Percentiles rank a stretch among this genome's conserved stretches.
These are phyloP conservation scores for Zygosaccharomyces bisporus DNA, from an alignment of 805 yeast species.

Conservation along the genomic window DNA sequence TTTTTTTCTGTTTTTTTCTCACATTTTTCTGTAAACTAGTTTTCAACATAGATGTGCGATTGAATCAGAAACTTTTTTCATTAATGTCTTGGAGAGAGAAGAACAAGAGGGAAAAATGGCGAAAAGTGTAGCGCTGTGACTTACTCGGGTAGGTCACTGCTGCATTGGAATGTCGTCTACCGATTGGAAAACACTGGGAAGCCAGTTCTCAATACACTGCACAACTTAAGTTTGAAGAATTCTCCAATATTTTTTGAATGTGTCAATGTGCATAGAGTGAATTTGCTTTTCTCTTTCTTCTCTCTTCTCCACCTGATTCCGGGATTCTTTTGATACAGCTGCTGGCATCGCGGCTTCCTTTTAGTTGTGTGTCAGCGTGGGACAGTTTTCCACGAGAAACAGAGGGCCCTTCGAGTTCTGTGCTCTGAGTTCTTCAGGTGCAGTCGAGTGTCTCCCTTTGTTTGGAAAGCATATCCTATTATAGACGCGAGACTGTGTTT, in stretches of 20 bases:
- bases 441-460: not conserved
- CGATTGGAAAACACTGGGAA: no score
- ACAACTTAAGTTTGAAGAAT: slow-evolving; percentile 36
- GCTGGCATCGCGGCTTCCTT: not conserved
- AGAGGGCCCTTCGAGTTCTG: not conserved
- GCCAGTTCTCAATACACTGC: slow-evolving; percentile 16
- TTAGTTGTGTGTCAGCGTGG: not conserved
- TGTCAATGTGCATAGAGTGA: slow-evolving; percentile 36
- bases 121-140: no score
- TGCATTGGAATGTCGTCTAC: no score
- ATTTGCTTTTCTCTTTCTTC: slow-evolving; percentile 2
- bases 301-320: slow-evolving; percentile 14
- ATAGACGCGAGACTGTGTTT: not conserved
- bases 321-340: slow-evolving; percentile 7
- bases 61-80: slow-evolving; percentile 2
- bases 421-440: slow-evolving; percentile 9
- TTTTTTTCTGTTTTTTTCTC: no score
- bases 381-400: not conserved
- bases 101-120: no score
- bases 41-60: no score
- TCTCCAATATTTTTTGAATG: slow-evolving; percentile 30
- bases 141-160: no score
- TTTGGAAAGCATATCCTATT: not conserved
- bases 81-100: no score
- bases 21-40: no score